Evolutionary conservation across 179 eudicot species (phyloP).

Genomic region (Beta corolliflora): DNA sequence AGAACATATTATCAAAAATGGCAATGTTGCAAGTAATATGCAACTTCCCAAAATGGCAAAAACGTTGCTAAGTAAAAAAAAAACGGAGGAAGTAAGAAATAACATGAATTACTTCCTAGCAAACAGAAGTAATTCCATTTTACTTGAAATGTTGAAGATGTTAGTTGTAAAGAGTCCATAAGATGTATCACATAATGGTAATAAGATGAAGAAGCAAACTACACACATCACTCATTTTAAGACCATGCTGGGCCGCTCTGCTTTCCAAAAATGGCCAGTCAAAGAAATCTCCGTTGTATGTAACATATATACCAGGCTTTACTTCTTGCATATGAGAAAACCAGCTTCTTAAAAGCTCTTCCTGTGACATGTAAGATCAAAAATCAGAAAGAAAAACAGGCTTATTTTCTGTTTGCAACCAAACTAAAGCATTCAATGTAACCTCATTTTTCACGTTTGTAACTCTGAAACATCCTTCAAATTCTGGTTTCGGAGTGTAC

Average conservation of each 20-base stretch:
- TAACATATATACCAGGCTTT: conserved; percentile 95
- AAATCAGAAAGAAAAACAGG: conserved; percentile 15
- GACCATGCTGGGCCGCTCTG: conserved; percentile 90
- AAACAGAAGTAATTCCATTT: conserved; percentile 1
- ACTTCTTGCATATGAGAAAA: conserved; percentile 91
- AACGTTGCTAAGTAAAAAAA: no score
- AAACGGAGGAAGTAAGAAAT: not conserved
- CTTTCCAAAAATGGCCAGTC: conserved; percentile 98
- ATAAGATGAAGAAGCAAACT: conserved; percentile 5
- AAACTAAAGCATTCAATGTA: conserved; percentile 13
- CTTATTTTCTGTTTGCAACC: not conserved
- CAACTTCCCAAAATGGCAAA: no score
- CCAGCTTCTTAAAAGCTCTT: conserved; percentile 79
- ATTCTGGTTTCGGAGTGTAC: conserved; percentile 98
- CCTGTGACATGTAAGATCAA: conserved; percentile 43
- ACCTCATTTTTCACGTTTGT: conserved; percentile 94
- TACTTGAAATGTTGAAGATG: not conserved
- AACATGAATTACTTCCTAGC: conserved; percentile 3
- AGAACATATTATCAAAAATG: no score
- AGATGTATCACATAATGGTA: not conserved
- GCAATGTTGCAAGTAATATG: no score
- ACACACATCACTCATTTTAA: conserved; percentile 80
- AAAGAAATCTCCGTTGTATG: conserved; percentile 98
- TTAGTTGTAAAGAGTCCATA: not conserved
- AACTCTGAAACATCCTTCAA: conserved; percentile 83